Conservation (phyloP, 768 basidiomycete species). For the Leccinum olivaceopallidum region DNA sequence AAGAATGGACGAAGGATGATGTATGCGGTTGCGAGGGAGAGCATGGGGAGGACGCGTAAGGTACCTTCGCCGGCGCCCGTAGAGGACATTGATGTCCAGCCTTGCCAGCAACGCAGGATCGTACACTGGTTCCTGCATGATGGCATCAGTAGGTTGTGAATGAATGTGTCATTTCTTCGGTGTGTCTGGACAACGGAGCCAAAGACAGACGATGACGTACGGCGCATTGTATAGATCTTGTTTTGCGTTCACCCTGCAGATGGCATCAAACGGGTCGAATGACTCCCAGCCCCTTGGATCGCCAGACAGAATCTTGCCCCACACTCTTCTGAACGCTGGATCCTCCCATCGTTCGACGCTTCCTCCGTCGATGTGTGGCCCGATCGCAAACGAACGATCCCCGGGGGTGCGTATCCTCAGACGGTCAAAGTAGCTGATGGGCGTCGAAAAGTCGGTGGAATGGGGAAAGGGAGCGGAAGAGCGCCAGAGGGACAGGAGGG, state of each 20-base stretch:
- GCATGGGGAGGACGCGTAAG: slow-evolving; percentile 58
- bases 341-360: slow-evolving; percentile 61
- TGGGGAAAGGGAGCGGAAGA: slow-evolving; percentile 38
- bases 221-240: slow-evolving; percentile 64
- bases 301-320: slow-evolving; percentile 44
- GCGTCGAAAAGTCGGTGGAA: slow-evolving; percentile 48
- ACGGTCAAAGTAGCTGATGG: slow-evolving; percentile 78
- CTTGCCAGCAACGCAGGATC: slow-evolving; percentile 59
- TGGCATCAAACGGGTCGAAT: slow-evolving; percentile 53
- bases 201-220: slow-evolving; percentile 30
- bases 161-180: neutral
- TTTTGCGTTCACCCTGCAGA: slow-evolving; percentile 46
- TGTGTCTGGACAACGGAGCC: slow-evolving; percentile 9
- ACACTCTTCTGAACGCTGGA: slow-evolving; percentile 40
- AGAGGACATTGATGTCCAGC: slow-evolving; percentile 52
- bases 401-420: slow-evolving; percentile 73
- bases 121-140: slow-evolving; percentile 49
- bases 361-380: slow-evolving; percentile 58
- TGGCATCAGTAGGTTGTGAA: slow-evolving; percentile 1
- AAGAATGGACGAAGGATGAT: slow-evolving; percentile 69
- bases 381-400: slow-evolving; percentile 64
- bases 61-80: slow-evolving; percentile 65
- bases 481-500: slow-evolving; percentile 62
- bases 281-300: slow-evolving; percentile 41
- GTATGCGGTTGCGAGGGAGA: slow-evolving; percentile 58